Percentiles rank a stretch among this genome's conserved stretches.
Conservation (phyloP, 441 rosid species). For the Corymbia citriodora region DNA sequence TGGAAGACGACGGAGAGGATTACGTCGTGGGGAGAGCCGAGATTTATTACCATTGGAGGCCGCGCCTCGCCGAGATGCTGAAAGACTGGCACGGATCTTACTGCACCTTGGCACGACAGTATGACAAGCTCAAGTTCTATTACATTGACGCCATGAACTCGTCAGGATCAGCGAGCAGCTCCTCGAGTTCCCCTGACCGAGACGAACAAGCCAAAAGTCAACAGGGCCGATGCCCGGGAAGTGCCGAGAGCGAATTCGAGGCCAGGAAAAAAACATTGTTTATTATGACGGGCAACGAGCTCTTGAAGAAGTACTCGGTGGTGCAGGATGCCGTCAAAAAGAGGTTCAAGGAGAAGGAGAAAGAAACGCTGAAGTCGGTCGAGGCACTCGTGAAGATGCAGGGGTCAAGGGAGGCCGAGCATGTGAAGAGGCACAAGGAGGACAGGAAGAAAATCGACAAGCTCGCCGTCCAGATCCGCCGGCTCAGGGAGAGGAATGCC, state of each 20-base stretch:
- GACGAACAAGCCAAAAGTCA: too few species aligned
- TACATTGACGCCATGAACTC: neutral
- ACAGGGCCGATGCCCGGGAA: neutral
- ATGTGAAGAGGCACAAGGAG: conserved; percentile 22
- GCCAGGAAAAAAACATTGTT: neutral
- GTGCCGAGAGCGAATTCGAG: fast-evolving
- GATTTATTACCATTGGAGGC: conserved; percentile 44
- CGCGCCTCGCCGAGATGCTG: conserved; percentile 35
- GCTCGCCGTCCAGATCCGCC: conserved; percentile 5
- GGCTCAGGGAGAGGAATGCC: neutral
- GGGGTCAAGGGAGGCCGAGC: conserved; percentile 10
- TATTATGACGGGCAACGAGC: neutral
- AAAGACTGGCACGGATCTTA: conserved; percentile 37
- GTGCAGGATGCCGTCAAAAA: neutral
- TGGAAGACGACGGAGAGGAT: conserved; percentile 46
- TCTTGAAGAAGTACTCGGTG: neutral
- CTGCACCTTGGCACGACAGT: conserved; percentile 36
- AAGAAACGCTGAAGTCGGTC: neutral
- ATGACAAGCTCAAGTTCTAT: conserved; percentile 27
- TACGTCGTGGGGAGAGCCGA: conserved; percentile 45
- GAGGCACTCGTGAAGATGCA: conserved; percentile 10
- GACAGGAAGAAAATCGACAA: conserved; percentile 21
- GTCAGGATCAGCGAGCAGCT: neutral
- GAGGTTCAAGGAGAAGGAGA: neutral
- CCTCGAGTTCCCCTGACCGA: neutral